These are phyloP conservation scores for Dillenia turbinata DNA, from an alignment of 164 flowering plant genomes.

Conservation along the genomic window DNA sequence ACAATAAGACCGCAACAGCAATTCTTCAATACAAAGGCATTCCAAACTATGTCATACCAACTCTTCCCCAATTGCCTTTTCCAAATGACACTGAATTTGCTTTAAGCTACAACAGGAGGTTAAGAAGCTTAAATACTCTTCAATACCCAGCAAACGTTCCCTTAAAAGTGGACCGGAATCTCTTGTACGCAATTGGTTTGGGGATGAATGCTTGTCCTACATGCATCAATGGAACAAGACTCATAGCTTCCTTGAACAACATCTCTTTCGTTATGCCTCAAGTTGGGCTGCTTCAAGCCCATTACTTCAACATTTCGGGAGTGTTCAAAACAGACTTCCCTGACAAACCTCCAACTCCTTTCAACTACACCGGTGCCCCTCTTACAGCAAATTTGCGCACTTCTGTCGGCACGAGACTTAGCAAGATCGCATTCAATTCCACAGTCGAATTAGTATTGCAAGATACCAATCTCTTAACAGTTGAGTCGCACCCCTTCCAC, in stretches of 20 bases:
- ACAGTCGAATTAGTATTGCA: conserved; percentile 51
- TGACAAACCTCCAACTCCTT: conserved; percentile 36
- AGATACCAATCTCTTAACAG: conserved; percentile 43
- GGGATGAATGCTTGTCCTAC: conserved; percentile 36
- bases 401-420: conserved; percentile 32
- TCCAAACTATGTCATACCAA: conserved; percentile 34
- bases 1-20: conserved; percentile 52
- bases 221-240: conserved; percentile 34
- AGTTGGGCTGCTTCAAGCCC: conserved; percentile 45
- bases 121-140: conserved; percentile 37
- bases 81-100: conserved; percentile 34
- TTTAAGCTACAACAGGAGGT: conserved; percentile 25
- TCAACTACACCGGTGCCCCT: conserved; percentile 54
- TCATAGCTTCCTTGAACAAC: conserved; percentile 48
- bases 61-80: conserved; percentile 32
- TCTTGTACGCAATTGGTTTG: conserved; percentile 43
- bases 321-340: conserved; percentile 49
- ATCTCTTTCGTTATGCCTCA: conserved; percentile 43
- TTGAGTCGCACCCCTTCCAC: conserved; percentile 59
- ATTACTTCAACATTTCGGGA: conserved; percentile 30
- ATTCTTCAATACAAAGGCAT: conserved; percentile 45
- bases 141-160: conserved; percentile 47
- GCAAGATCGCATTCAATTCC: conserved; percentile 39
- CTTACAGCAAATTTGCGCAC: conserved; percentile 44
- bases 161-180: conserved; percentile 32